Evolutionary conservation across 805 yeast species (phyloP), one percentile per base, ranked within the genome.

Genomic region (Monosporozyma solicola): DNA sequence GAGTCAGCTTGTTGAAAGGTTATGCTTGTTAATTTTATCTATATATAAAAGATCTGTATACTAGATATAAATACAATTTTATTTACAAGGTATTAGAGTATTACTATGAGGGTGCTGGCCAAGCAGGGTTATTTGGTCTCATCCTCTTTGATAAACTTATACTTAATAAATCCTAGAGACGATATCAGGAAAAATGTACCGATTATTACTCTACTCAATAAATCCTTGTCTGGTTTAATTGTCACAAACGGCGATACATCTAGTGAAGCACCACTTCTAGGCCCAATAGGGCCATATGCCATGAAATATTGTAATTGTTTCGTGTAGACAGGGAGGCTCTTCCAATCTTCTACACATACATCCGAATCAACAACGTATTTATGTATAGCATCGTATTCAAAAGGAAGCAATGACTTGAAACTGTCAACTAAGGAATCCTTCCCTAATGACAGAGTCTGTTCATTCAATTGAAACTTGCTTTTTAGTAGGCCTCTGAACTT

Each of bases 271-370:
- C 78, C 78, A 48, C 78, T 82, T 56, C 95, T 73, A 1, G 81
- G 83, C 0, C 90, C 94, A 76, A 85, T 80, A 48, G 83, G 73
- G 2, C 91, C 91, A 66, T 82, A 86, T 0, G 83, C 75, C 32
- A 83, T 74, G 69, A 76, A 83, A 64, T 80, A 84, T 9, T 80
- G 75, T 57, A 84, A 71, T 55, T 77, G 72, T 61, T 84, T 84
- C 51, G 76, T 76, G 50, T 77, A 74, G 11, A 55, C 55, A 3
- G 79, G 72, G 47, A 84, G 57, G 43, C 71, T 66, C 2, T 65
- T 64, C 95, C 95, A 86, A 51, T 77, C 73, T 51, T 73, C 73
- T 47, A n/a, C 27, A 35, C 6, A 7, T 3, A 13, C 5, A 15
- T 48, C 43, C 8, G 43, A 8, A 39, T 20, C 20, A 24, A 37